A percentile compares a stretch with the other conserved stretches of the same genome.
Conservation (phyloP, 306 rosid genomes). For the Sechiopsis laciniata region DNA sequence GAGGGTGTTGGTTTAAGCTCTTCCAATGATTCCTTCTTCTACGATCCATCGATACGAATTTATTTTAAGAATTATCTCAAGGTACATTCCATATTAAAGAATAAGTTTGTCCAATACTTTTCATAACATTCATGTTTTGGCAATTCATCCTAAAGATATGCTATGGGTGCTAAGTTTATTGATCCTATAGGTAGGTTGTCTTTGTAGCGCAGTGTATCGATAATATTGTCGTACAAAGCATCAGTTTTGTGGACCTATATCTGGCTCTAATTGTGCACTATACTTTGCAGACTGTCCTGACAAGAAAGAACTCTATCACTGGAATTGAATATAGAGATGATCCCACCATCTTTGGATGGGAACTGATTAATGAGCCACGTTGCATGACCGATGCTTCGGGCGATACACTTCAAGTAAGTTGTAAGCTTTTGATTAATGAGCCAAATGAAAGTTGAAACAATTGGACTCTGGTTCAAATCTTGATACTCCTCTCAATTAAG, state of each 20-base stretch:
- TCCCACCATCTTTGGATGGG: slow-evolving; percentile 94
- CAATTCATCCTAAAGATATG: not conserved
- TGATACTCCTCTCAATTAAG: not conserved
- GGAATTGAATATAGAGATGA: slow-evolving; percentile 84
- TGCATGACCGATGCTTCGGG: slow-evolving; percentile 92
- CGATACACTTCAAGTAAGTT: slow-evolving; percentile 89
- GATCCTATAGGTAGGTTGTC: not conserved
- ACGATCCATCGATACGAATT: slow-evolving; percentile 76
- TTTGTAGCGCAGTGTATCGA: not conserved
- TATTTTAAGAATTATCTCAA: slow-evolving; percentile 77
- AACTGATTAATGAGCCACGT: slow-evolving; percentile 94
- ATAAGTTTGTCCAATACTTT: not conserved
- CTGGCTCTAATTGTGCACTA: not conserved
- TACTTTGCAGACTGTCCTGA: slow-evolving; percentile 60
- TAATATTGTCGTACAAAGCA: not conserved
- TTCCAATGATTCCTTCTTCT: slow-evolving; percentile 95
- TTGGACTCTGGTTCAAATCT: not conserved
- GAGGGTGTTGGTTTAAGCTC: slow-evolving; percentile 90
- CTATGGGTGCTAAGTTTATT: not conserved
- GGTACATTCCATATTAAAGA: slow-evolving; percentile 35
- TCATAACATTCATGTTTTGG: not conserved
- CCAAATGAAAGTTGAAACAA: not conserved
- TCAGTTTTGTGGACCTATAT: not conserved
- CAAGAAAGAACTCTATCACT: slow-evolving; percentile 73
- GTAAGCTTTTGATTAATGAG: slow-evolving; percentile 15